phyloP scores from a whole-genome alignment of 352 stramenopile genomes.

The Pythium sukuiense region DNA sequence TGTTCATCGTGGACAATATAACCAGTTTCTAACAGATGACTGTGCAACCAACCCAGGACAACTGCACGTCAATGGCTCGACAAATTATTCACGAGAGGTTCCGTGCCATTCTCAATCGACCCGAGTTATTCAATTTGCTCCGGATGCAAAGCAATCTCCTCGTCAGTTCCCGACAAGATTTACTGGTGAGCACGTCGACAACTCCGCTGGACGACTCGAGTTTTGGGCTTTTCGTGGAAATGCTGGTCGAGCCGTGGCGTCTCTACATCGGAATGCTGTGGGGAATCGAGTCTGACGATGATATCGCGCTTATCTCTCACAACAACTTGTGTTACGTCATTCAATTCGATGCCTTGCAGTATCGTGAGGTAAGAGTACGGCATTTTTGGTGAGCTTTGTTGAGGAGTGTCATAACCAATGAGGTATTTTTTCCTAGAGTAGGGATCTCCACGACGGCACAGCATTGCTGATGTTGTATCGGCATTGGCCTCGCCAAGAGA shows the following conservation, averaged over 20 bases:
- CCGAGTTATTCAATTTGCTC: constrained; percentile 6
- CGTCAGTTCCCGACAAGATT: background rate
- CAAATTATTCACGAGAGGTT: constrained; percentile 1
- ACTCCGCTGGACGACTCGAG: background rate
- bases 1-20: too few relatives aligned
- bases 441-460: background rate
- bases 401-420: background rate
- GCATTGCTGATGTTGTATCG: background rate
- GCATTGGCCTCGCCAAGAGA: background rate
- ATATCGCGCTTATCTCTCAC: background rate
- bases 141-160: constrained; percentile 18
- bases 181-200: background rate
- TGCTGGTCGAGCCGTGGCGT: background rate
- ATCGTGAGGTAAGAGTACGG: background rate
- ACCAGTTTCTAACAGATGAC: background rate
- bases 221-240: background rate
- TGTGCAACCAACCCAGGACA: background rate
- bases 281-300: constrained; percentile 7
- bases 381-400: background rate
- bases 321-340: constrained; percentile 1
- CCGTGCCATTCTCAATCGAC: constrained; percentile 5
- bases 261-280: constrained; percentile 15
- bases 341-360: background rate
- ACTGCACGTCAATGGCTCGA: background rate
- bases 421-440: background rate